Evolutionary conservation across 495 filamentous ascomycete species (phyloP), one percentile per base, ranked within the genome.

Genomic region (Lindgomyces ingoldianus): DNA sequence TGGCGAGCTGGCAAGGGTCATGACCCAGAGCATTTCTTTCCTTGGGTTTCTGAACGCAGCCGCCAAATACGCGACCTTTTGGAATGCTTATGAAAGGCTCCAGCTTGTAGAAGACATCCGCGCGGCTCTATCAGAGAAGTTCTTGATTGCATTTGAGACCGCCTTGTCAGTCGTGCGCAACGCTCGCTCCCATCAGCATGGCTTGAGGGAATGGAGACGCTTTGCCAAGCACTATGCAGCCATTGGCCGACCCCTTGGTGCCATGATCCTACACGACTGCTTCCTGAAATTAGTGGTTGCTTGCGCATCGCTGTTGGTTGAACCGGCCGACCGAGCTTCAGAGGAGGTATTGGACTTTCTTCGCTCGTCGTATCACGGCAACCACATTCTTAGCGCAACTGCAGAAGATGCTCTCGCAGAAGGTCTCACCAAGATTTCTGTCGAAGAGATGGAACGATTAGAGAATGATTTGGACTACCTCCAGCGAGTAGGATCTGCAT

Each of bases 401-500:
- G 30, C 54, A 18, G 50, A 67, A 36, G 65, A 72, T 49, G 68
- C 62, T 0, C 62, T 85, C 11, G 78, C 95, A 45, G 87, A 93
- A 71, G 78, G 85, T 2, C 80, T 93, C 56, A 84, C 89, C 4
- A 85, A 87, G 19, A 82, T 95, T 64, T 87, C 91, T 54, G 82
- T 83, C 16, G 89, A 95, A 54, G 86, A 91, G 70, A 91, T 97
- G 80, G 83, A 84, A 62, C 81, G 91, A 45, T 79, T 98, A n/a
- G 92, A 96, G 70, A 90, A 91, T 46, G 89, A 87, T 41, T 86
- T 91, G 1, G 93, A 98, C 74, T 96, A 95, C 70, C 78, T 96
- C 36, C 87, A 89, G 61, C 83, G 63, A 52, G 64, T 96, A 22
- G 85, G 89, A 44, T 91, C 91, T 0, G 85, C 89, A 21, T 95